phyloP scores from a whole-genome alignment of 2,329 filamentous ascomycete genomes.

The Arthrobotrys sinensis region DNA sequence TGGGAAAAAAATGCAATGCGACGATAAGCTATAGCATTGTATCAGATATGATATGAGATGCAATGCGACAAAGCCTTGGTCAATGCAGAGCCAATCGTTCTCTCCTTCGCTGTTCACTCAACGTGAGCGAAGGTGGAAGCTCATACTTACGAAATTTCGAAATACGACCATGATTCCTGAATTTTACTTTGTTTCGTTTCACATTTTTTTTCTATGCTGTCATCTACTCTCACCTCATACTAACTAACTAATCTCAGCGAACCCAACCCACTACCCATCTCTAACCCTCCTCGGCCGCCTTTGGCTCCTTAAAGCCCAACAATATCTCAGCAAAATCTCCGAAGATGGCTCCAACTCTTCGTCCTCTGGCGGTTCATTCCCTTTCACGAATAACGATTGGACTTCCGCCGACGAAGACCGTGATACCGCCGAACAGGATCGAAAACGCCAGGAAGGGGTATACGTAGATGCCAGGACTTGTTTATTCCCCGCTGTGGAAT shows the following conservation, averaged over 20 bases:
- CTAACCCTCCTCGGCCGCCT: slow-evolving; percentile 51
- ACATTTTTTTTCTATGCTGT: not conserved
- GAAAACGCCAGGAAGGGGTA: slow-evolving; percentile 50
- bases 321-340: slow-evolving; percentile 56
- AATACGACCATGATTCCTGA: not conserved
- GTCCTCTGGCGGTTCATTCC: slow-evolving; percentile 54
- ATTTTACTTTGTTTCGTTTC: not conserved
- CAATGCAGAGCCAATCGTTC: not conserved
- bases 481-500: slow-evolving; percentile 57
- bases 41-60: not conserved
- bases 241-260: slow-evolving; percentile 12
- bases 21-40: not conserved
- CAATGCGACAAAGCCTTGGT: not conserved
- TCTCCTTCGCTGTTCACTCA: not conserved
- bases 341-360: slow-evolving; percentile 53
- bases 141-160: not conserved
- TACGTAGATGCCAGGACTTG: slow-evolving; percentile 59
- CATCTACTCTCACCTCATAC: not conserved
- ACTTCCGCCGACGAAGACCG: slow-evolving; percentile 57
- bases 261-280: slow-evolving; percentile 34
- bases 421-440: slow-evolving; percentile 52
- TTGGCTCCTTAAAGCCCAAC: slow-evolving; percentile 53
- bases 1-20: not conserved
- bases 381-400: slow-evolving; percentile 58
- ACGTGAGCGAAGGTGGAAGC: not conserved